These are phyloP conservation scores for Cyberlindnera japonica DNA, from an alignment of 805 yeast species.

Conservation along the genomic window DNA sequence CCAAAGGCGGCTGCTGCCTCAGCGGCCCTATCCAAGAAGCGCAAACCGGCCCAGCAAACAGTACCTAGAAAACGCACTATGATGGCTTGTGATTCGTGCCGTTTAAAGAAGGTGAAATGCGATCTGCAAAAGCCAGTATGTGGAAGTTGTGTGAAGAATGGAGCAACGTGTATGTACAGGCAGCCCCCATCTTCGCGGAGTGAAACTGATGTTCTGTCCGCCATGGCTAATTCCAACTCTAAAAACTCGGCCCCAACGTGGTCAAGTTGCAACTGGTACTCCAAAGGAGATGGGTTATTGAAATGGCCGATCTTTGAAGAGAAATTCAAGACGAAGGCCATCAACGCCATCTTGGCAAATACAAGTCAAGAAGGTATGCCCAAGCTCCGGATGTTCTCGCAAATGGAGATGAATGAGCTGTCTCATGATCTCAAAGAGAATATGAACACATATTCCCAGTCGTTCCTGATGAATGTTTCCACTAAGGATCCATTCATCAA, in stretches of 20 bases:
- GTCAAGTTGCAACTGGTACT: slow-evolving; percentile 24
- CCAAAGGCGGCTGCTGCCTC: neutral
- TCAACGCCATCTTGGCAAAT: slow-evolving; percentile 14
- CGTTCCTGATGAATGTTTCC: slow-evolving; percentile 18
- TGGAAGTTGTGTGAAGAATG: slow-evolving; percentile 34
- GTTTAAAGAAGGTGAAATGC: slow-evolving; percentile 45
- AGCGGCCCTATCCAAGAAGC: neutral
- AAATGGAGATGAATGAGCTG: slow-evolving; percentile 9
- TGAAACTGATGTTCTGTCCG: slow-evolving; percentile 4
- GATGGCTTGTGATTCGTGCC: slow-evolving; percentile 40
- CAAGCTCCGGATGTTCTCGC: slow-evolving; percentile 5
- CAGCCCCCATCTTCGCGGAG: neutral
- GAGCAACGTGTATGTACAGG: slow-evolving; percentile 19
- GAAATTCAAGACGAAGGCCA: slow-evolving; percentile 9
- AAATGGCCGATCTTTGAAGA: slow-evolving; percentile 22
- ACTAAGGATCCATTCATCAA: slow-evolving; percentile 23
- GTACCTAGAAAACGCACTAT: slow-evolving; percentile 17
- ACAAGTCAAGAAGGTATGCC: slow-evolving; percentile 11
- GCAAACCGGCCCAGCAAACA: neutral
- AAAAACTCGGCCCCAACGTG: slow-evolving; percentile 14
- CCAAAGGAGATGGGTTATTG: slow-evolving; percentile 17
- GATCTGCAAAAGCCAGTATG: slow-evolving; percentile 44
- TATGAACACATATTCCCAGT: slow-evolving; percentile 9
- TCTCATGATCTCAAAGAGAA: slow-evolving; percentile 9
- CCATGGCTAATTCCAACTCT: slow-evolving; percentile 8